Base-by-base conservation (phyloP, 371 early-diverging fungal genomes). In the Synchytrium microbalum region DNA sequence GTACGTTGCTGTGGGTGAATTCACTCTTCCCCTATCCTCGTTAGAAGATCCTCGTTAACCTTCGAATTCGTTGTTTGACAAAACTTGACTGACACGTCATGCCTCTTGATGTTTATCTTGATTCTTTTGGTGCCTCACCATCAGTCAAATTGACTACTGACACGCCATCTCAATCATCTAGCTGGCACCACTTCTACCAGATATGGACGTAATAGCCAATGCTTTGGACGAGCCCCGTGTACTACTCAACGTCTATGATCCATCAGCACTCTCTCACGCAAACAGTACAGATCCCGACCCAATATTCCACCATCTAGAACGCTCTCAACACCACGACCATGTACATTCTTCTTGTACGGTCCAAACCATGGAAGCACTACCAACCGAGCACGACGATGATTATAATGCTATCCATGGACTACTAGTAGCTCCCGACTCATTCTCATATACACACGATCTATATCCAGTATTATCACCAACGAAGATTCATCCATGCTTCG, bases 171-270 rank as follows among this genome's bases (percentile, higher is more conserved):
- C 46, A 19, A 19, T 38, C 46, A 38, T 19, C 10, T 38, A 38
- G 46, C 46, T 38, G 46, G 46, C 46, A 10, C 46, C 46, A 38
- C 10, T 10, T 38, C 19, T 60, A 30, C 23, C 25, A 60, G 29
- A 60, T 23, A 14, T 60, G 23, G 60, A 60, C 10, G 23, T 60
- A 14, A 29, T 16, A 13, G 16, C 51, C 8, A 62, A 62, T 31
- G 58, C 24, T 3, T 31, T 62, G 16, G 62, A 62, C 52, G 62
- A 62, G 52, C 62, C 62, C 8, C 62, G 62, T 1, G 29, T 62
- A 5, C 29, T 62, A 3, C 54, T 56, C 14, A 53, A 62, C 23
- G 14, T 32, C 3, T 38, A 38, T 38, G 46, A 38, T 10, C 19
- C 46, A 38, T 10, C 46, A 5, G 46, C 46, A 19, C 46, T 38